Percentiles rank a stretch among this genome's conserved stretches.
Evolutionary conservation across 352 stramenopile species (phyloP).

Genomic region (Phytophthora litchii): DNA sequence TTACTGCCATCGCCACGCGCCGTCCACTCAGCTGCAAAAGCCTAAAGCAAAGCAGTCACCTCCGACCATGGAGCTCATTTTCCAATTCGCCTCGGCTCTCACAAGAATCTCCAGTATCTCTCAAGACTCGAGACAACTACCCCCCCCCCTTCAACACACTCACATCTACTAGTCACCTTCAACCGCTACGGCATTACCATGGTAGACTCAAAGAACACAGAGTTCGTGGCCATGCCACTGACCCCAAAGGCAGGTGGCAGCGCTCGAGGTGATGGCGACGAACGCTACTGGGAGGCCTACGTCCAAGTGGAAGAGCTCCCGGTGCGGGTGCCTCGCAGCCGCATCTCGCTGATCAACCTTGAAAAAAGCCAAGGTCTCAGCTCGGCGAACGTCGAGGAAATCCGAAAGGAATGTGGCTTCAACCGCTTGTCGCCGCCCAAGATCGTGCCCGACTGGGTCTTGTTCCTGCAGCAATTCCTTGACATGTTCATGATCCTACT

Average conservation of each 20-base stretch:
- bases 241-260: too few species aligned
- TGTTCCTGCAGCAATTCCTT: conserved; percentile 55
- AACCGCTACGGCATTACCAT: too few species aligned
- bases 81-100: conserved; percentile 20
- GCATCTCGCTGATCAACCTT: conserved; percentile 32
- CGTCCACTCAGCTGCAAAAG: conserved; percentile 13
- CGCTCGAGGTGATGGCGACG: not conserved
- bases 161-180: too few species aligned
- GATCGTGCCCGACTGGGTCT: conserved; percentile 36
- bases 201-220: too few species aligned
- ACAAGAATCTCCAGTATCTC: conserved; percentile 3
- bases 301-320: conserved; percentile 35
- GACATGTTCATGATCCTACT: conserved; percentile 57
- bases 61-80: conserved; percentile 22
- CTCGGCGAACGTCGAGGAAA: conserved; percentile 16
- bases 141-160: too few species aligned
- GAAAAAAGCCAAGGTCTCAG: conserved; percentile 40
- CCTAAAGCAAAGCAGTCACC: not conserved
- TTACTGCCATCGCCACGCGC: conserved; percentile 8
- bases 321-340: conserved; percentile 20
- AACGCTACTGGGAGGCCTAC: conserved; percentile 51
- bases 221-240: too few species aligned
- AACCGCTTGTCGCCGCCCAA: conserved; percentile 48
- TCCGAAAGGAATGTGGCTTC: conserved; percentile 32
- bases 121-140: not conserved